A percentile compares a stretch with the other conserved stretches of the same genome.
Conservation (phyloP, 2,329 filamentous ascomycete genomes). For the Myrmaecium sp. region DNA sequence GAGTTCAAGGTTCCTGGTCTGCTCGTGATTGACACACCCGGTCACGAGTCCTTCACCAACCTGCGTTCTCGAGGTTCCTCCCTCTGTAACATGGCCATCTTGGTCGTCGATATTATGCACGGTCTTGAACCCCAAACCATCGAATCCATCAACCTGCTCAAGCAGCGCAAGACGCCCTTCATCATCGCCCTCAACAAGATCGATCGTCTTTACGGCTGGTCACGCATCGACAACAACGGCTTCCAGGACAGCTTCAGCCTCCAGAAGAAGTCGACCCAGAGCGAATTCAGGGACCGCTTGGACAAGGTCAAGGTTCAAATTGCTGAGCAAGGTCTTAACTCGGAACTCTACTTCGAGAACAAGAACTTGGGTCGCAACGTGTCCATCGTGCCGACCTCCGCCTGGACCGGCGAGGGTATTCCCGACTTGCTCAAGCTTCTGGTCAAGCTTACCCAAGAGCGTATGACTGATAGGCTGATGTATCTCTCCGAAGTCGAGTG, state of each 20-base stretch:
- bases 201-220: conserved; percentile 97
- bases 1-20: conserved; percentile 97
- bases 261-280: conserved; percentile 84
- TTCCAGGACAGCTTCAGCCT: conserved; percentile 83
- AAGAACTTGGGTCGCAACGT: conserved; percentile 91
- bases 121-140: conserved; percentile 92
- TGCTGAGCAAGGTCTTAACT: conserved; percentile 93
- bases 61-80: conserved; percentile 91
- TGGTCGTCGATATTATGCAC: conserved; percentile 99
- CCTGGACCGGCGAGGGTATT: conserved; percentile 97
- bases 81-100: conserved; percentile 96
- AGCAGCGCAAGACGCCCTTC: conserved; percentile 91
- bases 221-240: conserved; percentile 95
- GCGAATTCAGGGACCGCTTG: conserved; percentile 82
- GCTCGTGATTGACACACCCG: conserved; percentile 91
- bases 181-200: conserved; percentile 99
- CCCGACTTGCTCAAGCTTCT: conserved; percentile 97
- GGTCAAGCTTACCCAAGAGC: conserved; percentile 79
- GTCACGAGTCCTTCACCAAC: conserved; percentile 99
- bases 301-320: conserved; percentile 87
- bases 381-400: conserved; percentile 92
- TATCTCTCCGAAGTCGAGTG: conserved; percentile 96
- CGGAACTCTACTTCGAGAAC: conserved; percentile 93
- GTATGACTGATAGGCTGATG: conserved; percentile 95
- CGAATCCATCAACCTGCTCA: conserved; percentile 87